A percentile compares a stretch with the other conserved stretches of the same genome.
These are phyloP conservation scores for Cucurbita maxima DNA, from an alignment of 306 rosid species.

Conservation along the genomic window DNA sequence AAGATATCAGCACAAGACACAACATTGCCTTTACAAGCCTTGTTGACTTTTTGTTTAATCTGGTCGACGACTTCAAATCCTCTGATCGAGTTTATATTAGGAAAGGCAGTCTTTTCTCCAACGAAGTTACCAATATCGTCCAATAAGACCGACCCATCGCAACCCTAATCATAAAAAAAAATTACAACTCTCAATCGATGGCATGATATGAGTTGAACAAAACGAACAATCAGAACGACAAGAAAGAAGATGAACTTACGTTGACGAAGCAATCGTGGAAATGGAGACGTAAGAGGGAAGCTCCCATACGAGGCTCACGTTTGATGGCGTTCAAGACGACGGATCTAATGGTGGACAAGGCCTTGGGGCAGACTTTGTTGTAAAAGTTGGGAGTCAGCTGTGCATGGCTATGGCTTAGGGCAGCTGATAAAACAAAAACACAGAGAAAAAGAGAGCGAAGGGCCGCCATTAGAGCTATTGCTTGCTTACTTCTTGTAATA, in stretches of 20 bases:
- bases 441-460: neutral
- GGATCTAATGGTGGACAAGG: slow-evolving; percentile 3
- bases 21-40: slow-evolving; percentile 8
- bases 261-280: slow-evolving; percentile 24
- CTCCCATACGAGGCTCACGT: slow-evolving; percentile 14
- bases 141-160: slow-evolving; percentile 53
- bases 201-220: neutral
- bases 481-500: neutral
- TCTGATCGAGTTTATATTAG: slow-evolving; percentile 23
- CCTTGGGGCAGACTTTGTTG: slow-evolving; percentile 9
- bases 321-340: neutral
- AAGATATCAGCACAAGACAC: slow-evolving; percentile 28
- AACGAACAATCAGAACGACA: neutral
- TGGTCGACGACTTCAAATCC: slow-evolving; percentile 18
- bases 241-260: neutral
- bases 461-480: slow-evolving; percentile 8
- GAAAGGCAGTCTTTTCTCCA: slow-evolving; percentile 40
- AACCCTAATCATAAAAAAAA: slow-evolving; percentile 25
- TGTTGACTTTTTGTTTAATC: slow-evolving; percentile 11
- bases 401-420: slow-evolving; percentile 1
- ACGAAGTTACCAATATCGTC: slow-evolving; percentile 28
- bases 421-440: slow-evolving; percentile 1
- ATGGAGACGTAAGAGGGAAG: slow-evolving; percentile 20
- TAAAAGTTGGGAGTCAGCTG: slow-evolving; percentile 6
- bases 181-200: neutral